Percentiles rank a stretch among this genome's conserved stretches.
Conservation (phyloP, 225 moss, liverwort and hornwort genomes). For the Sphagnum tenellum region DNA sequence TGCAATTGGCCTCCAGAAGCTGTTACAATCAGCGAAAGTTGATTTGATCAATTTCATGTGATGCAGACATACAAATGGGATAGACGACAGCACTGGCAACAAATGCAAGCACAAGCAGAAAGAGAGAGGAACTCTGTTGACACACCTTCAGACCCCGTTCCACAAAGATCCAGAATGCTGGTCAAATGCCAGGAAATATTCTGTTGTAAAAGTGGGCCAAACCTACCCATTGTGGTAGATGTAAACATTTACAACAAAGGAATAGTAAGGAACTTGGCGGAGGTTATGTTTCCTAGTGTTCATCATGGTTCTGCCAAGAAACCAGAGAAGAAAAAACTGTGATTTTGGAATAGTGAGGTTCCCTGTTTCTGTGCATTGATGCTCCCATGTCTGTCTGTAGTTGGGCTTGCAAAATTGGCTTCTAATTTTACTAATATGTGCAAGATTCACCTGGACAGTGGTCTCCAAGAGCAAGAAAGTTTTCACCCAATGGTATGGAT, state of each 20-base stretch:
- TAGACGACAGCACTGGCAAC: constrained; percentile 50
- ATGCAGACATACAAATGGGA: constrained; percentile 93
- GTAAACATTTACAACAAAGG: constrained; percentile 72
- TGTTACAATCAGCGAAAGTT: background rate
- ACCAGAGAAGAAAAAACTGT: constrained; percentile 19
- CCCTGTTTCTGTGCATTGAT: too few relatives aligned
- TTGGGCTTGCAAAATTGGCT: too few relatives aligned
- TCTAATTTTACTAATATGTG: too few relatives aligned
- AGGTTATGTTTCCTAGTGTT: constrained; percentile 32
- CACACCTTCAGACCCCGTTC: background rate
- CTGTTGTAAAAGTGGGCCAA: constrained; percentile 26
- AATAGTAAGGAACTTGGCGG: constrained; percentile 30
- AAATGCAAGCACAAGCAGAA: constrained; percentile 32
- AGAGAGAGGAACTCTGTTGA: constrained; percentile 21
- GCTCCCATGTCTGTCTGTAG: too few relatives aligned
- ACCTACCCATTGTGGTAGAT: constrained; percentile 38
- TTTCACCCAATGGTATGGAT: too few relatives aligned
- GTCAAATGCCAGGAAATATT: constrained; percentile 12
- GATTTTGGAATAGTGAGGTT: too few relatives aligned
- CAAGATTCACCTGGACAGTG: too few relatives aligned
- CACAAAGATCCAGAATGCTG: constrained; percentile 2
- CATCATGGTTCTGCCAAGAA: constrained; percentile 24
- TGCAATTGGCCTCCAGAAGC: too few relatives aligned
- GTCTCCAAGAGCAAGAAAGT: too few relatives aligned
- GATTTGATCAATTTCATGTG: background rate